Percentiles rank a stretch among this genome's conserved stretches.
These are phyloP conservation scores for Sporothrix dimorphospora DNA, from an alignment of 2,329 filamentous ascomycete species.

Conservation along the genomic window DNA sequence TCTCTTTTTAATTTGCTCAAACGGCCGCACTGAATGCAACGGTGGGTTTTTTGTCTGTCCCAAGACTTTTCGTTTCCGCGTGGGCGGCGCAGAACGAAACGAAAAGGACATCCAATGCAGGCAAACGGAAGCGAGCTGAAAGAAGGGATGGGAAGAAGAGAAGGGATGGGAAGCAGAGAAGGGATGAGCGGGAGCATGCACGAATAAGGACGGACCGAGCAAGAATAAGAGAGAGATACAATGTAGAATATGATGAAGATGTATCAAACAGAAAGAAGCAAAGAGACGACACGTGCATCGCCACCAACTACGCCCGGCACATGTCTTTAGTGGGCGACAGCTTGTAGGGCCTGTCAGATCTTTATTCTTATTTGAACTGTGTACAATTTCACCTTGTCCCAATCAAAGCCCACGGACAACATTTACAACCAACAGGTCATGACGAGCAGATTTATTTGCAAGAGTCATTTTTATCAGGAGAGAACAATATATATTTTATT, in stretches of 20 bases:
- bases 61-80: not conserved
- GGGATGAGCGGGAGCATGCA: too few relatives aligned
- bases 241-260: too few relatives aligned
- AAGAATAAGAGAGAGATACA: not conserved
- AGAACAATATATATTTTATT: too few relatives aligned
- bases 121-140: slow-evolving; percentile 8
- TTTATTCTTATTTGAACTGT: not conserved
- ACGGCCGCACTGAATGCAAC: slow-evolving; percentile 32
- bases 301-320: not conserved
- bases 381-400: too few relatives aligned
- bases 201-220: not conserved
- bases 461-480: too few relatives aligned
- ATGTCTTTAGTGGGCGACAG: not conserved
- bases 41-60: not conserved
- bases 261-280: not conserved
- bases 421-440: not conserved
- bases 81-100: not conserved
- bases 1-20: slow-evolving; percentile 35
- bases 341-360: not conserved
- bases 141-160: not conserved
- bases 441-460: too few relatives aligned
- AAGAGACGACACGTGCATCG: not conserved
- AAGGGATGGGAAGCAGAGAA: not conserved
- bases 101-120: not conserved
- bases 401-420: too few relatives aligned